These are phyloP conservation scores for Adiantum capillusveneris DNA, from an alignment of 75 land plant species.

Conservation along the genomic window DNA sequence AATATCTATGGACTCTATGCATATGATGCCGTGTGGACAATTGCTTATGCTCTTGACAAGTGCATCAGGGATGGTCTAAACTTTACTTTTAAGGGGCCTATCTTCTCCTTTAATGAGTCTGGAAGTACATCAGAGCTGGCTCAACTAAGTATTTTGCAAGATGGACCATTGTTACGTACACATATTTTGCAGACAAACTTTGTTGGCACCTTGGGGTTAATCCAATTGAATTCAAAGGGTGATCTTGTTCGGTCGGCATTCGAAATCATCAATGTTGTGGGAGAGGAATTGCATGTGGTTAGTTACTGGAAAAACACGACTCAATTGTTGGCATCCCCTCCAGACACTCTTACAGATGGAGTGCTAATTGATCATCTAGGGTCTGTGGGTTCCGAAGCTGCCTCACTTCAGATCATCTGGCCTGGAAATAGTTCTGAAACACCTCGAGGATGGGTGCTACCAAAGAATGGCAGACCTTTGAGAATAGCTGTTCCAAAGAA, in stretches of 20 bases:
- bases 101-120: conserved; percentile 9
- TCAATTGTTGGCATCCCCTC: conserved; percentile 34
- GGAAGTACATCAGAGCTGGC: conserved; percentile 38
- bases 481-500: conserved; percentile 59
- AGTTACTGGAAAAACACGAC: conserved; percentile 72
- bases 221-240: conserved; percentile 35
- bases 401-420: conserved; percentile 38
- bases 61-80: conserved; percentile 41
- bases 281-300: conserved; percentile 28
- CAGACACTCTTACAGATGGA: conserved; percentile 20
- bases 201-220: conserved; percentile 43
- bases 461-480: conserved; percentile 46
- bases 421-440: conserved; percentile 44
- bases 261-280: conserved; percentile 65
- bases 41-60: conserved; percentile 50
- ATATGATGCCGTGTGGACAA: conserved; percentile 58
- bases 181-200: conserved; percentile 31
- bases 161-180: conserved; percentile 28
- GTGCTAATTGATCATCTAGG: background rate
- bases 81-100: conserved; percentile 39
- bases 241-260: conserved; percentile 35
- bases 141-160: conserved; percentile 45
- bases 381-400: background rate
- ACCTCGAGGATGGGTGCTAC: conserved; percentile 84
- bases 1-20: conserved; percentile 62